A percentile compares a stretch with the other conserved stretches of the same genome.
These are phyloP conservation scores for Xeromyces bisporus DNA, from an alignment of 495 filamentous ascomycete species.

Conservation along the genomic window DNA sequence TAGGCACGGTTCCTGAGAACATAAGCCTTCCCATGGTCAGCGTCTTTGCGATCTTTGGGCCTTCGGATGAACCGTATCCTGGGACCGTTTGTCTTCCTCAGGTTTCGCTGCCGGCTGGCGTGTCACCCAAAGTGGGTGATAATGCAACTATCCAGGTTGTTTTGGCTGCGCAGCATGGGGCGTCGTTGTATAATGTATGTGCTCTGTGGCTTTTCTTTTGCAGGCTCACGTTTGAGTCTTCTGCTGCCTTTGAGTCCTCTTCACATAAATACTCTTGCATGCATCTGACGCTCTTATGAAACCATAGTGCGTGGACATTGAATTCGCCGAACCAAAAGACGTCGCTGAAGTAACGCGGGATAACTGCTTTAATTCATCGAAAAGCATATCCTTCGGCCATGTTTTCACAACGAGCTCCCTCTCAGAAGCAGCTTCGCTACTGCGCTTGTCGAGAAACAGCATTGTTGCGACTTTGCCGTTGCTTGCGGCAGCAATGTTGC, in stretches of 20 bases:
- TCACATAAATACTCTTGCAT: not conserved
- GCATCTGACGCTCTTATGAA: constrained; percentile 7
- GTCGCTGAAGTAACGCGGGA: constrained; percentile 52
- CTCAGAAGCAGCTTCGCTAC: constrained; percentile 24
- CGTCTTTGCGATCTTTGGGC: constrained; percentile 75
- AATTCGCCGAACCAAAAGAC: constrained; percentile 60
- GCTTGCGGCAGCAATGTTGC: constrained; percentile 9
- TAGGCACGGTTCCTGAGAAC: constrained; percentile 69
- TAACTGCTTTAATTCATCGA: constrained; percentile 75
- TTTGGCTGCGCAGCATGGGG: constrained; percentile 78
- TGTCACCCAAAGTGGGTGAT: constrained; percentile 58
- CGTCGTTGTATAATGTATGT: constrained; percentile 75
- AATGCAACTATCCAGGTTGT: constrained; percentile 92
- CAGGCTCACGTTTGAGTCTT: not conserved
- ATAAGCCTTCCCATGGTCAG: constrained; percentile 73
- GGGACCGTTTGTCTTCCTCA: constrained; percentile 83
- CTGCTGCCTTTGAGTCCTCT: not conserved
- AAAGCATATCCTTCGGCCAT: constrained; percentile 55
- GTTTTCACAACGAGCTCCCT: constrained; percentile 52
- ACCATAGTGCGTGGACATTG: constrained; percentile 90
- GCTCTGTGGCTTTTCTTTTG: constrained; percentile 5
- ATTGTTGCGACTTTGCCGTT: constrained; percentile 10
- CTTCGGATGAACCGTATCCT: constrained; percentile 61
- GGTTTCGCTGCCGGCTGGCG: constrained; percentile 65
- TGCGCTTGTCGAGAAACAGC: constrained; percentile 2